phyloP scores from a whole-genome alignment of 305 asterid species.

The Rubia occidens region DNA sequence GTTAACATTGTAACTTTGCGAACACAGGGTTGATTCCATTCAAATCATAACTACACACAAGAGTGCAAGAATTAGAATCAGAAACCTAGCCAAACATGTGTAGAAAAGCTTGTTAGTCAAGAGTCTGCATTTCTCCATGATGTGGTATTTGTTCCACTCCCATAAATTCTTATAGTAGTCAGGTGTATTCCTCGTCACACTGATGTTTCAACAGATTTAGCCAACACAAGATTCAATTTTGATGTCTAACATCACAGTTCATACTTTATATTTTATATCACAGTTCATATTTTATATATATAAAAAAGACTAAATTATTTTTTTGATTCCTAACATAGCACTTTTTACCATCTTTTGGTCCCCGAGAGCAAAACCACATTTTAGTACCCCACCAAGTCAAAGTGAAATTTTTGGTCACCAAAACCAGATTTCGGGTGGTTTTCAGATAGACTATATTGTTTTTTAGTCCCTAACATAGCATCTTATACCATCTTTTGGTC shows the following conservation, averaged over 20 bases:
- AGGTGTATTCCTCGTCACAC: slow-evolving; percentile 21
- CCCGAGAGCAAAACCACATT: too few species aligned
- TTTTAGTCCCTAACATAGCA: too few species aligned
- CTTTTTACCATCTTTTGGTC: too few species aligned
- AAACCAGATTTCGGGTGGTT: too few species aligned
- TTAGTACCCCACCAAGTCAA: too few species aligned
- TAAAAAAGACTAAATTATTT: too few species aligned
- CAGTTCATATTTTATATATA: too few species aligned
- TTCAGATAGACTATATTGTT: too few species aligned
- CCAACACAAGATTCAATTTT: slow-evolving; percentile 21
- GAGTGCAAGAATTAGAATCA: not conserved
- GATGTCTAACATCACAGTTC: slow-evolving; percentile 13
- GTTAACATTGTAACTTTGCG: not conserved
- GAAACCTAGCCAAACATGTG: slow-evolving; percentile 41
- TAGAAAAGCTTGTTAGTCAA: slow-evolving; percentile 30
- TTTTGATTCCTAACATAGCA: too few species aligned
- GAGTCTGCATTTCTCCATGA: slow-evolving; percentile 30
- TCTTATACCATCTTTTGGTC: too few species aligned
- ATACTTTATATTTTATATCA: too few species aligned
- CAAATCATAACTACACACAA: not conserved
- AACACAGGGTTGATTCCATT: not conserved
- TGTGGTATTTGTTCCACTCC: slow-evolving; percentile 31
- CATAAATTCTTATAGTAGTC: slow-evolving; percentile 31
- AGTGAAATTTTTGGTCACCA: too few species aligned
- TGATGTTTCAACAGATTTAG: slow-evolving; percentile 26